These are phyloP conservation scores for Naematelia aurantialba DNA, from an alignment of 768 basidiomycete genomes.

Conservation along the genomic window DNA sequence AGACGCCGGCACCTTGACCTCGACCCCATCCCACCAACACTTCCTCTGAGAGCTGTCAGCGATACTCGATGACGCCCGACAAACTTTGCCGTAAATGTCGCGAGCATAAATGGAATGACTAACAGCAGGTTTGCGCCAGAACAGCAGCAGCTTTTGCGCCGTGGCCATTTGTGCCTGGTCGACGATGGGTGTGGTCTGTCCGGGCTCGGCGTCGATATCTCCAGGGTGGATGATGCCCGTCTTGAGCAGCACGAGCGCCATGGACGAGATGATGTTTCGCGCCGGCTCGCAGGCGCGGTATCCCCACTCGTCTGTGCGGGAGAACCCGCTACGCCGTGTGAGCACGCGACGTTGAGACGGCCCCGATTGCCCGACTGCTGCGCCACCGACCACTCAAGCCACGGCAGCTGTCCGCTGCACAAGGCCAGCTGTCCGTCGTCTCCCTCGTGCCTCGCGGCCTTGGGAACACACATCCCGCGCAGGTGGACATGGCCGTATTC, in stretches of 20 bases:
- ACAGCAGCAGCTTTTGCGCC: slow-evolving; percentile 90
- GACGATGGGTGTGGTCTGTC: slow-evolving; percentile 61
- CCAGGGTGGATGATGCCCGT: slow-evolving; percentile 78
- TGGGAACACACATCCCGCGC: too few relatives aligned
- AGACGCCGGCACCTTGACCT: slow-evolving; percentile 70
- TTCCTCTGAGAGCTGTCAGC: slow-evolving; percentile 63
- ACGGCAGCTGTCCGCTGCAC: too few relatives aligned
- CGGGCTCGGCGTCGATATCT: slow-evolving; percentile 15
- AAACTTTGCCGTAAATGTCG: neutral
- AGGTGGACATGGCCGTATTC: too few relatives aligned
- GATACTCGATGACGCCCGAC: neutral
- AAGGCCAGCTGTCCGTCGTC: too few relatives aligned
- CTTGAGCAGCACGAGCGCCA: slow-evolving; percentile 93
- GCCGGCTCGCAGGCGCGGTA: slow-evolving; percentile 92
- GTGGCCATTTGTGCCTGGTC: slow-evolving; percentile 93
- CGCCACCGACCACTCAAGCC: too few relatives aligned
- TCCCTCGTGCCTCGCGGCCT: too few relatives aligned
- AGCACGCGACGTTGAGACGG: too few relatives aligned
- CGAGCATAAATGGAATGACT: slow-evolving; percentile 50
- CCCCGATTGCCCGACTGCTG: too few relatives aligned
- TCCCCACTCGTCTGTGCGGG: slow-evolving; percentile 97
- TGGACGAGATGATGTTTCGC: slow-evolving; percentile 95
- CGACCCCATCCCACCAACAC: slow-evolving; percentile 99
- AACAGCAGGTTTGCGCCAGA: slow-evolving; percentile 99
- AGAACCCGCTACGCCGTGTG: slow-evolving; percentile 87